phyloP scores from a whole-genome alignment of 1,284 basidiomycete species.

The Anthracocystis panici-leucophaei region DNA sequence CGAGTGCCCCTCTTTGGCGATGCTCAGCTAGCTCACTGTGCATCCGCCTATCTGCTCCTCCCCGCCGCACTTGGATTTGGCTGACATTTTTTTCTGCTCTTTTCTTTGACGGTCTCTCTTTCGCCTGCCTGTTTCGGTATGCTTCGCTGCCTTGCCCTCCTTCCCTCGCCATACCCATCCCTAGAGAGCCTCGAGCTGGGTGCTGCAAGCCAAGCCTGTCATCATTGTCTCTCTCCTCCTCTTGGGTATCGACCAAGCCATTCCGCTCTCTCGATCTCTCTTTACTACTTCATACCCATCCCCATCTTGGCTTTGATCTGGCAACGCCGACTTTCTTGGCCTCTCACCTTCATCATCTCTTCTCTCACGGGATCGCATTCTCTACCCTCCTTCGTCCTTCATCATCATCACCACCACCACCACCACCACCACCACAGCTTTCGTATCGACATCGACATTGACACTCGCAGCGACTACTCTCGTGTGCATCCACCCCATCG shows the following conservation, averaged over 20 bases:
- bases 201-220: too few relatives aligned
- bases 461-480: neutral
- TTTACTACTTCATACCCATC: neutral
- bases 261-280: conserved; percentile 1
- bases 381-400: neutral
- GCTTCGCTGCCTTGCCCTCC: too few relatives aligned
- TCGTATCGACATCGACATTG: neutral
- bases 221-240: conserved; percentile 1
- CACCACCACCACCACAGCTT: neutral
- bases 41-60: too few relatives aligned
- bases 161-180: too few relatives aligned
- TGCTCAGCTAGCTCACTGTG: too few relatives aligned
- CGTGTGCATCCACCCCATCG: neutral
- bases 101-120: too few relatives aligned
- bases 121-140: too few relatives aligned
- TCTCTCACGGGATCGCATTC: neutral
- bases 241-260: neutral
- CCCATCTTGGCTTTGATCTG: conserved; percentile 5
- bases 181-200: too few relatives aligned
- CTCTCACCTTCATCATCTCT: conserved; percentile 1
- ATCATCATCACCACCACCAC: neutral
- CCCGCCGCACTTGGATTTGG: too few relatives aligned
- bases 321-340: conserved; percentile 9
- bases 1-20: too few relatives aligned
- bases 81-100: too few relatives aligned